Evolutionary conservation across 116 monocot genomes (phyloP).

Genomic region (Posidonia oceanica): DNA sequence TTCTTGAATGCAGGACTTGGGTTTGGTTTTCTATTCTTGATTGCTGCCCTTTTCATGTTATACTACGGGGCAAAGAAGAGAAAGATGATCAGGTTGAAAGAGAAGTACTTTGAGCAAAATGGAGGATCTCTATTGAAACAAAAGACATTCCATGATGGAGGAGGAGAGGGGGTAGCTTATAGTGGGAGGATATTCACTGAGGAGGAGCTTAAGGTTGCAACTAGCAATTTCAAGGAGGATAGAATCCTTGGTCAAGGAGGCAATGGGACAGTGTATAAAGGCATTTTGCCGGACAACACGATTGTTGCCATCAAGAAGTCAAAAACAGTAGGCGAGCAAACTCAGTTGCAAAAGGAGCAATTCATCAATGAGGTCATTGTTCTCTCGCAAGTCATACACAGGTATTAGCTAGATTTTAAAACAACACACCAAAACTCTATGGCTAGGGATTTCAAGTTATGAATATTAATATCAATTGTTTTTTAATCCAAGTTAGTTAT

Average conservation of each 20-base stretch:
- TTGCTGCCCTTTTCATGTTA: constrained; percentile 3
- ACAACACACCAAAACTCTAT: too few species aligned
- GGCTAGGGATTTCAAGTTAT: too few species aligned
- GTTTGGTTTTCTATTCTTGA: constrained; percentile 16
- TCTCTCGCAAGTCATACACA: constrained; percentile 31
- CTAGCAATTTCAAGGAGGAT: background rate
- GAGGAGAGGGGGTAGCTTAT: too few species aligned
- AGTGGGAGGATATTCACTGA: background rate
- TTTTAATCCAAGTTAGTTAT: too few species aligned
- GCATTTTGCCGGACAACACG: constrained; percentile 9
- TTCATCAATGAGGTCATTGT: constrained; percentile 32
- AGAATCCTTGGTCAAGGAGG: constrained; percentile 34
- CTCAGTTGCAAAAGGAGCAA: constrained; percentile 22
- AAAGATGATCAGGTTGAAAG: constrained; percentile 18
- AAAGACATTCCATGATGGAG: background rate
- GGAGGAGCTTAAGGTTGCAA: background rate
- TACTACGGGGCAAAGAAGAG: constrained; percentile 32
- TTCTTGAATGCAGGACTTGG: constrained; percentile 14
- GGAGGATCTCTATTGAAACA: constrained; percentile 39
- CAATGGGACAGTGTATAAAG: constrained; percentile 35
- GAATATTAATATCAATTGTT: too few species aligned
- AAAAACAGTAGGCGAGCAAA: background rate
- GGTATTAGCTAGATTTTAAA: too few species aligned
- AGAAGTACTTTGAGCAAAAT: constrained; percentile 38
- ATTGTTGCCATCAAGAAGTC: constrained; percentile 39